These are phyloP conservation scores for Raphanus hybrid DNA, from an alignment of 441 rosid genomes.

Conservation along the genomic window DNA sequence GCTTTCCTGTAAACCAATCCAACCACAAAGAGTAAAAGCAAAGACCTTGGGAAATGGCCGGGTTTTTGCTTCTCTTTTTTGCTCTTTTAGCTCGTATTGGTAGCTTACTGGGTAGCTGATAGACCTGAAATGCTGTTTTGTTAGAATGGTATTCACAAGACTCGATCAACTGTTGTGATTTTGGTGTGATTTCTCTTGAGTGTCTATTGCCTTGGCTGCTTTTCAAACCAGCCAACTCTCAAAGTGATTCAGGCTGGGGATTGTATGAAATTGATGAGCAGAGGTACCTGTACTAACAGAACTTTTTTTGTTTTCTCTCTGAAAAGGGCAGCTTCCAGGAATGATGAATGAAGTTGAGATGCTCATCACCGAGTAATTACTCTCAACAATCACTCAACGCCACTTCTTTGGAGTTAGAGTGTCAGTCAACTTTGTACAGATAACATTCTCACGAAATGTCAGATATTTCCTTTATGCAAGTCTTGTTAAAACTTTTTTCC, in stretches of 20 bases:
- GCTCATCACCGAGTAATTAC: slow-evolving; percentile 66
- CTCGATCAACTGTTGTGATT: neutral
- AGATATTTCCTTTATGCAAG: slow-evolving; percentile 8
- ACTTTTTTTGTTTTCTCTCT: neutral
- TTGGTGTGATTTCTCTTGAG: neutral
- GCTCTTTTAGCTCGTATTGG: neutral
- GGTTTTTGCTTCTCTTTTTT: neutral
- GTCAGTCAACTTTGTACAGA: slow-evolving; percentile 33
- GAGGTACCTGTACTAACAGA: slow-evolving; percentile 2
- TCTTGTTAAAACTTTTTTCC: slow-evolving; percentile 30
- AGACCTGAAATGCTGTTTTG: neutral
- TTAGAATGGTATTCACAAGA: neutral
- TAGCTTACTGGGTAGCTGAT: slow-evolving; percentile 16
- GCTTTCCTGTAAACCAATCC: neutral
- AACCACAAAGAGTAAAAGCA: slow-evolving; percentile 12
- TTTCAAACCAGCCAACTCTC: neutral
- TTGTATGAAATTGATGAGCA: neutral
- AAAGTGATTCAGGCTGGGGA: neutral
- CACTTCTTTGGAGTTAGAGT: neutral
- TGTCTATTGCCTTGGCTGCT: neutral
- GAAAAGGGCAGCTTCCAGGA: slow-evolving; percentile 54
- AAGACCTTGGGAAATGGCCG: neutral
- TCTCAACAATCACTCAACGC: slow-evolving; percentile 12
- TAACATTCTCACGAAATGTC: slow-evolving; percentile 19
- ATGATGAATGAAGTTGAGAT: slow-evolving; percentile 51